Base-by-base conservation (phyloP, 495 filamentous ascomycete species). In the Lasiosphaeria ovina region DNA sequence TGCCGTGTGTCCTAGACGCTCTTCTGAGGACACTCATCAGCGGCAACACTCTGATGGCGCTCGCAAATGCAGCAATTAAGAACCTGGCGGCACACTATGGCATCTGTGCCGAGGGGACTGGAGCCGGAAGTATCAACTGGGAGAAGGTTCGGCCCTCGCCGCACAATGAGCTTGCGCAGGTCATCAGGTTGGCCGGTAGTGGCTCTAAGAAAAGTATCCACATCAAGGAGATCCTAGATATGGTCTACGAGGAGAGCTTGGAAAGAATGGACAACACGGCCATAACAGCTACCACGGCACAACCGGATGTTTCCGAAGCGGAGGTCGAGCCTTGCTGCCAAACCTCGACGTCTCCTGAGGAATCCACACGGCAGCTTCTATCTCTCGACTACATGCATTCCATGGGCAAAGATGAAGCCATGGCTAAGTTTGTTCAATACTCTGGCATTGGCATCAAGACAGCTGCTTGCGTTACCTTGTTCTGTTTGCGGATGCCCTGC, bases 1-100 rank as follows among this genome's bases (percentile, higher is more conserved):
- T 97, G 0, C 93, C 93, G 0, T 93, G 87, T 17, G 86, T 97
- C 1, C 80, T 98, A 0, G 94, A 98, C 68, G 94, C 93, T 0
- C 76, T 98, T 0, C 82, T 97, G 31, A 83, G 92, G 32, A 96
- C 92, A 0, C 69, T 88, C 4, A 80, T 96, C 32, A 95, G 90
- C 69, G 89, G 88, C 0, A 85, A 87, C 6, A 94, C 90, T 0
- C 85, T 83, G 0, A 81, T 83, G 56, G 81, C 68, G 5, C 89
- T 91, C 58, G 83, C 89, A 4, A 81, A 86, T 59, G 75, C 71
- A 44, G 88, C 92, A 7, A 87, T 97, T 59, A 74, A 86, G 60
- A 90, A 86, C 1, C 77, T 97, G 1, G 84, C 87, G 3, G 63
- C 84, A 49, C 78, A 72, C 17, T 98, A 92, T 65, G 92, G 93